phyloP scores from a whole-genome alignment of 495 filamentous ascomycete species.

The Aspergillus avenaceus region DNA sequence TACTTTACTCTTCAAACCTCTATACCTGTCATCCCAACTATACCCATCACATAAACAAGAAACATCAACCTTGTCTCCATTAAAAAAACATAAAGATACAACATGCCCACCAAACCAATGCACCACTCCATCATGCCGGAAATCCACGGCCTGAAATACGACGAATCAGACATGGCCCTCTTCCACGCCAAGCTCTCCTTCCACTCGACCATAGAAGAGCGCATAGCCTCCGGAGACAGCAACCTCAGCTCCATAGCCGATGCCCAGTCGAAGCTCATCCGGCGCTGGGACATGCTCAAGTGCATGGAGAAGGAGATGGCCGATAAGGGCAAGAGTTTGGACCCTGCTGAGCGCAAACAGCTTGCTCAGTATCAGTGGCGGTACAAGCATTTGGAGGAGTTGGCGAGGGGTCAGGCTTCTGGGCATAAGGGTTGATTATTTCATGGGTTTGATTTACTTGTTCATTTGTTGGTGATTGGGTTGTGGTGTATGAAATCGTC shows the following conservation, averaged over 20 bases:
- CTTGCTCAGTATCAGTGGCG: conserved; percentile 39
- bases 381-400: conserved; percentile 33
- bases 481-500: neutral
- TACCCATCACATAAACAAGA: neutral
- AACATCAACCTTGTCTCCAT: neutral
- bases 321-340: conserved; percentile 30
- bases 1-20: too few relatives aligned
- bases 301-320: conserved; percentile 33
- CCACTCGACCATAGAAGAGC: conserved; percentile 36
- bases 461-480: too few relatives aligned
- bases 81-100: neutral
- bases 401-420: conserved; percentile 15
- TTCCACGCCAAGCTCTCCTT: conserved; percentile 39
- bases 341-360: conserved; percentile 31
- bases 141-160: conserved; percentile 36
- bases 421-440: neutral
- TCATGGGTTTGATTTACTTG: too few relatives aligned
- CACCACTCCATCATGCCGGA: conserved; percentile 31
- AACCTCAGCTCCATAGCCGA: conserved; percentile 38
- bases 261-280: conserved; percentile 32
- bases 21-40: neutral
- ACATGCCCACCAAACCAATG: conserved; percentile 26
- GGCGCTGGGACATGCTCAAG: conserved; percentile 38
- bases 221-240: conserved; percentile 29
- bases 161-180: conserved; percentile 41